Evolutionary conservation across 805 yeast species (phyloP).

Genomic region (Zygoascus ofunaensis): DNA sequence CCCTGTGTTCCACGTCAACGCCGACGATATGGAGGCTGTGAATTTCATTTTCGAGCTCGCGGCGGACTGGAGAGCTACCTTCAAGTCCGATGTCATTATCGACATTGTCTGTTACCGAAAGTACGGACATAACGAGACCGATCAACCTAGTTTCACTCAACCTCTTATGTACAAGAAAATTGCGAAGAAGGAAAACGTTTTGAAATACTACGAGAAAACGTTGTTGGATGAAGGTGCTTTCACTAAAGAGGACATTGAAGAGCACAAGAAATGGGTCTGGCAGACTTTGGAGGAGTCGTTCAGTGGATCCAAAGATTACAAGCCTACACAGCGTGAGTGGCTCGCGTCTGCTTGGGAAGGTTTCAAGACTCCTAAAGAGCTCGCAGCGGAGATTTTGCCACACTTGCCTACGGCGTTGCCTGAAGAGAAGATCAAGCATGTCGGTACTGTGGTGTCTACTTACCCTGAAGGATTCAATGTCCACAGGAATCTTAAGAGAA

Average conservation of each 20-base stretch:
- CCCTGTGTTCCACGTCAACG: constrained; percentile 98
- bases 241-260: constrained; percentile 81
- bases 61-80: constrained; percentile 96
- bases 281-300: constrained; percentile 83
- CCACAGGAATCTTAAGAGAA: constrained; percentile 94
- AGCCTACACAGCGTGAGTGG: constrained; percentile 94
- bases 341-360: constrained; percentile 98
- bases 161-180: constrained; percentile 93
- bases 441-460: constrained; percentile 70
- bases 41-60: constrained; percentile 90
- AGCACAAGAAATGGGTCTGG: constrained; percentile 99
- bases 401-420: constrained; percentile 92
- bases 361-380: constrained; percentile 93
- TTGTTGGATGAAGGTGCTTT: constrained; percentile 81
- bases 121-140: constrained; percentile 98
- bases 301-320: constrained; percentile 77
- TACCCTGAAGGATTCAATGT: constrained; percentile 83
- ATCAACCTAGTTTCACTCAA: constrained; percentile 98
- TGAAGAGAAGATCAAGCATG: constrained; percentile 57
- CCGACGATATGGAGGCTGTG: constrained; percentile 93
- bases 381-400: constrained; percentile 91
- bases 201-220: constrained; percentile 75
- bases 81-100: constrained; percentile 92
- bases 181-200: constrained; percentile 79
- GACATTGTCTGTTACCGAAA: constrained; percentile 98